A percentile compares a stretch with the other conserved stretches of the same genome.
These are phyloP conservation scores for Leccinum uliginosum DNA, from an alignment of 768 basidiomycete species.

Conservation along the genomic window DNA sequence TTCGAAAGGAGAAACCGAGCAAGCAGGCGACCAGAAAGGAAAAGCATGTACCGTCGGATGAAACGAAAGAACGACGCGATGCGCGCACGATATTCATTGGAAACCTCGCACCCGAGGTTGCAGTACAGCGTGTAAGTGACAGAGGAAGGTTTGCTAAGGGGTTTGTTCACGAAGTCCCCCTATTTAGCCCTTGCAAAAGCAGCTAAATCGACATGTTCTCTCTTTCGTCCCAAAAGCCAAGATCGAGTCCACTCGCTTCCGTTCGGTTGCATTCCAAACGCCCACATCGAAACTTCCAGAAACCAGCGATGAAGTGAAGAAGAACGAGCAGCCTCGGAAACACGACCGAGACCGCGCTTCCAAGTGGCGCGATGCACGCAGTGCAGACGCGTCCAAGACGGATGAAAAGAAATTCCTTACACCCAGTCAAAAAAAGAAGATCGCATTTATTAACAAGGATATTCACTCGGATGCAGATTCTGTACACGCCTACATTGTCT, in stretches of 20 bases:
- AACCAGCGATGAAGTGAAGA: slow-evolving; percentile 29
- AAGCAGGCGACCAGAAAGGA: slow-evolving; percentile 28
- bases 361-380: slow-evolving; percentile 49
- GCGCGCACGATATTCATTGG: slow-evolving; percentile 89
- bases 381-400: slow-evolving; percentile 39
- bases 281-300: slow-evolving; percentile 65
- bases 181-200: slow-evolving; percentile 65
- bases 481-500: slow-evolving; percentile 88
- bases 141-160: not conserved
- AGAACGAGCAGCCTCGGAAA: slow-evolving; percentile 32
- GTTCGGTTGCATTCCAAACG: slow-evolving; percentile 84
- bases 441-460: slow-evolving; percentile 92
- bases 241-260: slow-evolving; percentile 91
- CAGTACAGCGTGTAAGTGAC: slow-evolving; percentile 64
- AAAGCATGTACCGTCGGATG: slow-evolving; percentile 60
- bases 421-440: slow-evolving; percentile 83
- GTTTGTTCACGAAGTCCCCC: slow-evolving; percentile 1
- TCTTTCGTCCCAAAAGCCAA: slow-evolving; percentile 67
- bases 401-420: slow-evolving; percentile 69
- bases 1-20: slow-evolving; percentile 30
- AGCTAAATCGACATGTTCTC: slow-evolving; percentile 73
- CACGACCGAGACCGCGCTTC: slow-evolving; percentile 59
- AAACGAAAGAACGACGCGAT: slow-evolving; percentile 70
- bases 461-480: slow-evolving; percentile 74
- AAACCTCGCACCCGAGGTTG: slow-evolving; percentile 75